Conservation (phyloP, 495 filamentous ascomycete genomes). For the Penicillium riverlandense region DNA sequence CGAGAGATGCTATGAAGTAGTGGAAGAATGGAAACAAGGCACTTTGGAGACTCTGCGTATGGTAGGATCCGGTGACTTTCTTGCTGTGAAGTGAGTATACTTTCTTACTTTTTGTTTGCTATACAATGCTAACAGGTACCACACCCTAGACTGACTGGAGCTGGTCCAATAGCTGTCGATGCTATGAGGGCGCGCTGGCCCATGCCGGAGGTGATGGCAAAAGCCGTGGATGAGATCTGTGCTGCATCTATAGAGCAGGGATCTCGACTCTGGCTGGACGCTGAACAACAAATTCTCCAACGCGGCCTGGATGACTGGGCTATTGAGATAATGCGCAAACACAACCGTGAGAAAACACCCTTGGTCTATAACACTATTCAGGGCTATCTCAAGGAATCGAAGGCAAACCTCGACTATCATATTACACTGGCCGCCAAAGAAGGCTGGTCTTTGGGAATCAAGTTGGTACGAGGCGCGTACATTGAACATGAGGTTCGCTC, state of each 20-base stretch:
- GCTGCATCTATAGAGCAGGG: constrained; percentile 17
- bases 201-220: constrained; percentile 16
- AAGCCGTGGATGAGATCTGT: constrained; percentile 29
- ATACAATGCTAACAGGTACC: not conserved
- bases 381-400: constrained; percentile 31
- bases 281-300: constrained; percentile 32
- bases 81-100: constrained; percentile 60
- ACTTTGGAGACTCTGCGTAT: constrained; percentile 63
- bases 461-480: constrained; percentile 36
- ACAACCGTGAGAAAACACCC: constrained; percentile 17
- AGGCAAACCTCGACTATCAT: constrained; percentile 24
- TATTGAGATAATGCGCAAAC: constrained; percentile 32
- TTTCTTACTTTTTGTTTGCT: not conserved
- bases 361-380: constrained; percentile 37
- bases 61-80: constrained; percentile 60
- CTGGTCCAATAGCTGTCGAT: constrained; percentile 21
- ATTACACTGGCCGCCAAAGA: constrained; percentile 21
- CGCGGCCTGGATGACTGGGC: constrained; percentile 27
- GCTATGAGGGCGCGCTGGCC: constrained; percentile 16
- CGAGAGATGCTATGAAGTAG: constrained; percentile 36
- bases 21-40: constrained; percentile 61
- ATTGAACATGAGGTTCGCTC: constrained; percentile 28
- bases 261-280: constrained; percentile 31
- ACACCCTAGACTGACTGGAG: constrained; percentile 22
- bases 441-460: constrained; percentile 27